Conservation (phyloP, 2,329 filamentous ascomycete genomes). For the Beauveria varroae region DNA sequence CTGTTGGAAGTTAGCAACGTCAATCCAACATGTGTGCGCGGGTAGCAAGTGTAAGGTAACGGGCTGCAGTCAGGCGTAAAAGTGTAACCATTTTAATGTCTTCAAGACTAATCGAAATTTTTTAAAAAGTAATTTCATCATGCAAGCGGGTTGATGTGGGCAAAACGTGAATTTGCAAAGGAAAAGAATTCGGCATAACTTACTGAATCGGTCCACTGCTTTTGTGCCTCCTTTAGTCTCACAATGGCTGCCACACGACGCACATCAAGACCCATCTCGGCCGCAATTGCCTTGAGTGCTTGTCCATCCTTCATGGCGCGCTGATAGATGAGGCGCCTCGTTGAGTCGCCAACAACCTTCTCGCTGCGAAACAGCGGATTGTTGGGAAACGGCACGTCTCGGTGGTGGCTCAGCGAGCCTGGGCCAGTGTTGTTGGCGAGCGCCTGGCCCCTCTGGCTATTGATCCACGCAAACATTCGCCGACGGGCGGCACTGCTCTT, state of each 20-base stretch:
- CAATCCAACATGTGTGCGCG: constrained; percentile 3
- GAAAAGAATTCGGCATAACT: constrained; percentile 27
- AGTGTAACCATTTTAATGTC: constrained; percentile 84
- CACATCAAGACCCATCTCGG: constrained; percentile 71
- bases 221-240: constrained; percentile 78
- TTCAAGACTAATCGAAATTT: constrained; percentile 99
- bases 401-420: constrained; percentile 30
- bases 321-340: constrained; percentile 67
- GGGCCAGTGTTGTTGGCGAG: constrained; percentile 21
- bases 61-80: constrained; percentile 20
- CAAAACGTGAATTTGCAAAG: constrained; percentile 12
- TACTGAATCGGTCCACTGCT: constrained; percentile 68
- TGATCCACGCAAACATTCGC: constrained; percentile 33
- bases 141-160: constrained; percentile 16
- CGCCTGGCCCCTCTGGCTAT: constrained; percentile 18
- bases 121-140: constrained; percentile 56
- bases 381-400: constrained; percentile 59
- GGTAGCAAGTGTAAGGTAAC: constrained; percentile 3
- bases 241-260: constrained; percentile 80
- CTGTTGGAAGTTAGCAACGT: constrained; percentile 39
- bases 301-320: constrained; percentile 58
- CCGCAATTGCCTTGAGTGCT: constrained; percentile 69
- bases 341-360: constrained; percentile 63
- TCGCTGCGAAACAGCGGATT: constrained; percentile 66
- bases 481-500: constrained; percentile 31